A percentile compares a stretch with the other conserved stretches of the same genome.
Evolutionary conservation across 805 yeast species (phyloP).

Genomic region (Ogataea pilisensis): DNA sequence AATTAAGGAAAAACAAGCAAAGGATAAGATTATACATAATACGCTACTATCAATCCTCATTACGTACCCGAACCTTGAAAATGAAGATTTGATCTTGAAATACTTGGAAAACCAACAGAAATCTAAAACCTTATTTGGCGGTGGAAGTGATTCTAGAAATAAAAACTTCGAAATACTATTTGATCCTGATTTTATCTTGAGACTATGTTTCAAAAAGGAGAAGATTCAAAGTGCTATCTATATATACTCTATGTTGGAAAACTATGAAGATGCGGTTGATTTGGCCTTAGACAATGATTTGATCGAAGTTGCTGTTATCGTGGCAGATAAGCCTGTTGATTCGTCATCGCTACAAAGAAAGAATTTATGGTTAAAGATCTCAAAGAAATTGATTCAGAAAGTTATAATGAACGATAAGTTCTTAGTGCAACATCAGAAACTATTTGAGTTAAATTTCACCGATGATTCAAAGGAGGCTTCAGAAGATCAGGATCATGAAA

Average conservation of each 20-base stretch:
- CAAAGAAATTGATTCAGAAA: constrained; percentile 42
- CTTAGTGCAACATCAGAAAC: constrained; percentile 17
- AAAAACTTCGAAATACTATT: constrained; percentile 36
- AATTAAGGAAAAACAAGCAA: constrained; percentile 40
- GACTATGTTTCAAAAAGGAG: constrained; percentile 61
- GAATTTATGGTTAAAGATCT: constrained; percentile 68
- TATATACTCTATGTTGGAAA: constrained; percentile 61
- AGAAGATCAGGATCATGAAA: constrained; percentile 26
- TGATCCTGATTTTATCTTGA: constrained; percentile 70
- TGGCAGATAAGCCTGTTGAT: constrained; percentile 48
- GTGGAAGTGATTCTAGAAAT: constrained; percentile 1
- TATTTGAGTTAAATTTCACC: constrained; percentile 14
- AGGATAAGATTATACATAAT: constrained; percentile 56
- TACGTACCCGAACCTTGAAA: constrained; percentile 36
- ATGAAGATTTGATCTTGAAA: constrained; percentile 45
- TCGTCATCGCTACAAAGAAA: constrained; percentile 46
- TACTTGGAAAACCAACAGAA: constrained; percentile 40
- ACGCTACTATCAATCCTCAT: constrained; percentile 66
- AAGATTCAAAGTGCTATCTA: constrained; percentile 65
- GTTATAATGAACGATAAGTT: constrained; percentile 28
- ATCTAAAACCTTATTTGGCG: constrained; percentile 12
- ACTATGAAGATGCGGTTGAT: constrained; percentile 77
- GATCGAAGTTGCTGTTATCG: constrained; percentile 51
- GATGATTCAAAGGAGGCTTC: constrained; percentile 6
- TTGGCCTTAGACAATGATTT: constrained; percentile 63